Percentiles rank a stretch among this genome's conserved stretches.
Conservation (phyloP, 2,329 filamentous ascomycete species). For the Penicillium sp. region DNA sequence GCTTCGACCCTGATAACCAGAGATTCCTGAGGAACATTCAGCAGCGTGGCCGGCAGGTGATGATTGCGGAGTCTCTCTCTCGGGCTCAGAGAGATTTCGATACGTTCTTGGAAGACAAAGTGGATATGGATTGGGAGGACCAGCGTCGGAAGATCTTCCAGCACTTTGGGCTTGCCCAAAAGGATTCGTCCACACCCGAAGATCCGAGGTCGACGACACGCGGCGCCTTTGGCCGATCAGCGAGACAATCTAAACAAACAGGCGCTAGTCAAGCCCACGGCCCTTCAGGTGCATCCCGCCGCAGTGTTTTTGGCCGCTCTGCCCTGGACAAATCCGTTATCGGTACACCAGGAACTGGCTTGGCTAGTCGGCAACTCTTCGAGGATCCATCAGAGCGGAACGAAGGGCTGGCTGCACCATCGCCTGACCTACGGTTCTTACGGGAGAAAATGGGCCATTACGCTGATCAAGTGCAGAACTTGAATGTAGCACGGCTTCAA, state of each 20-base stretch:
- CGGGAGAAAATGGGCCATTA: slow-evolving; percentile 82
- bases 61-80: slow-evolving; percentile 87
- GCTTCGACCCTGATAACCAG: slow-evolving; percentile 54
- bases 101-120: slow-evolving; percentile 85
- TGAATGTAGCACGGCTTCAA: slow-evolving; percentile 69
- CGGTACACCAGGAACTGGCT: slow-evolving; percentile 64
- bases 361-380: slow-evolving; percentile 61
- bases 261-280: slow-evolving; percentile 43
- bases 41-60: slow-evolving; percentile 82
- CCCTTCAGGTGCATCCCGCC: slow-evolving; percentile 36
- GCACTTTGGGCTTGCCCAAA: slow-evolving; percentile 77
- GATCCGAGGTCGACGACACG: slow-evolving; percentile 39
- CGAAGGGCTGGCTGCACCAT: slow-evolving; percentile 47
- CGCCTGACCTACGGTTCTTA: slow-evolving; percentile 68
- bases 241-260: slow-evolving; percentile 38
- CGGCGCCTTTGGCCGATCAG: slow-evolving; percentile 50
- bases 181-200: slow-evolving; percentile 40
- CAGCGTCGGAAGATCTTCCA: slow-evolving; percentile 91
- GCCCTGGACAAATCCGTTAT: slow-evolving; percentile 79
- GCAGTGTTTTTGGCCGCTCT: slow-evolving; percentile 64
- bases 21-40: slow-evolving; percentile 81
- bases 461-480: slow-evolving; percentile 69
- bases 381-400: slow-evolving; percentile 61
- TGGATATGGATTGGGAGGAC: slow-evolving; percentile 92
- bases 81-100: slow-evolving; percentile 90